Conservation (phyloP, 306 rosid genomes). For the Rosa chinensis region DNA sequence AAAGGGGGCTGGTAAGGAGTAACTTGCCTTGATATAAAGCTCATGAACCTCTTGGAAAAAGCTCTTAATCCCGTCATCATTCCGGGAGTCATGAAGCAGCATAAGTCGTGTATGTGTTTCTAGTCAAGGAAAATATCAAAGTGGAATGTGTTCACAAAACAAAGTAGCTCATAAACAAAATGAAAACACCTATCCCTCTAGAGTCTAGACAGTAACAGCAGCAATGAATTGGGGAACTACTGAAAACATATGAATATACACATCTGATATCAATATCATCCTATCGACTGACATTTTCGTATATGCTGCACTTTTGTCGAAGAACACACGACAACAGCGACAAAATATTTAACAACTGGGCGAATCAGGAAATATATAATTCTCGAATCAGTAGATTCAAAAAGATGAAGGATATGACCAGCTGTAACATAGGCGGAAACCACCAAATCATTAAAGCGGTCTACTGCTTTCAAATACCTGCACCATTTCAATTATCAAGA, state of each 20-base stretch:
- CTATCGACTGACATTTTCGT: not conserved
- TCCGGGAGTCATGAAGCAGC: conserved; percentile 95
- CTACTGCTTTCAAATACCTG: conserved; percentile 94
- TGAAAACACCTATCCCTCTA: conserved; percentile 11
- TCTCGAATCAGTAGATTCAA: not conserved
- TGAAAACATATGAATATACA: not conserved
- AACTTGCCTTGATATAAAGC: conserved; percentile 83
- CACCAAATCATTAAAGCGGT: conserved; percentile 86
- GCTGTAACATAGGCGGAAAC: conserved; percentile 96
- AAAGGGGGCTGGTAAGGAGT: conserved; percentile 6
- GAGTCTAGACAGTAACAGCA: not conserved
- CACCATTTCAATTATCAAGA: conserved; percentile 24
- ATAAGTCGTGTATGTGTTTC: conserved; percentile 77
- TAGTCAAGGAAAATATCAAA: conserved; percentile 57
- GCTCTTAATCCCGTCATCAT: conserved; percentile 98
- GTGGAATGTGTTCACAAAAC: not conserved
- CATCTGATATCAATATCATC: not conserved
- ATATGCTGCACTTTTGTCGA: not conserved
- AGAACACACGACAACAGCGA: not conserved
- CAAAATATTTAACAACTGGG: not conserved
- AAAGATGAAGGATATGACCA: conserved; percentile 81
- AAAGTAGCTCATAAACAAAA: not conserved
- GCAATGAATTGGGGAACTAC: not conserved
- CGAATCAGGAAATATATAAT: not conserved
- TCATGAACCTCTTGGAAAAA: conserved; percentile 98